phyloP scores from a whole-genome alignment of 2,329 filamentous ascomycete species.

The Alternaria rosae region DNA sequence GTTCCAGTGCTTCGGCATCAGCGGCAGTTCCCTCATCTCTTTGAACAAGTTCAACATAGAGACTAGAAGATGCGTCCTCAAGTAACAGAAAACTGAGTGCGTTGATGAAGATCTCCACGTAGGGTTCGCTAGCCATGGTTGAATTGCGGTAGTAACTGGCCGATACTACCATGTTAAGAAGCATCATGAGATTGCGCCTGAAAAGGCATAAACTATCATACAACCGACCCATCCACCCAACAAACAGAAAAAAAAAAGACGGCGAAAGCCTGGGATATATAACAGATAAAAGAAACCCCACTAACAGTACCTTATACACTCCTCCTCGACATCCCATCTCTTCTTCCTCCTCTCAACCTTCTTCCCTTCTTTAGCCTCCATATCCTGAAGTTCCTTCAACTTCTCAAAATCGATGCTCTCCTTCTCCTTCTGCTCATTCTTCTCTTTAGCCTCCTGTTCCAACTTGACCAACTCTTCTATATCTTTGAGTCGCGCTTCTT shows the following conservation, averaged over 20 bases:
- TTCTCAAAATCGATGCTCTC: not conserved
- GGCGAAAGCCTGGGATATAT: not conserved
- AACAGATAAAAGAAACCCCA: not conserved
- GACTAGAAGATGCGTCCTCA: no score
- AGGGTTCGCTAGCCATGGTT: not conserved
- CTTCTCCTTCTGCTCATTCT: conserved; percentile 12
- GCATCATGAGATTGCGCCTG: not conserved
- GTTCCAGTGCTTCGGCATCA: not conserved
- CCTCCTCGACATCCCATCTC: not conserved
- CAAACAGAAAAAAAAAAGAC: not conserved
- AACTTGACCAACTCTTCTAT: conserved; percentile 26
- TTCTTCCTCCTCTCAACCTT: not conserved
- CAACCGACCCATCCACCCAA: not conserved
- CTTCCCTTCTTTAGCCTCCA: not conserved
- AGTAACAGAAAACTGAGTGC: not conserved
- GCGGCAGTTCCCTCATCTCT: no score
- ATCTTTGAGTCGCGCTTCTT: conserved; percentile 19
- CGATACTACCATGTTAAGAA: accelerated
- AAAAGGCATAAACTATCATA: not conserved
- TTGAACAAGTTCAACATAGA: not conserved
- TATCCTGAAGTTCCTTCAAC: not conserved
- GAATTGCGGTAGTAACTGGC: not conserved
- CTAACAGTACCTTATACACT: conserved; percentile 9
- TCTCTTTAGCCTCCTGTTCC: conserved; percentile 17
- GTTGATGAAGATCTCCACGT: not conserved